Percentiles rank a stretch among this genome's conserved stretches.
phyloP scores from a whole-genome alignment of 768 basidiomycete genomes.

The Ephemerocybe angulata region DNA sequence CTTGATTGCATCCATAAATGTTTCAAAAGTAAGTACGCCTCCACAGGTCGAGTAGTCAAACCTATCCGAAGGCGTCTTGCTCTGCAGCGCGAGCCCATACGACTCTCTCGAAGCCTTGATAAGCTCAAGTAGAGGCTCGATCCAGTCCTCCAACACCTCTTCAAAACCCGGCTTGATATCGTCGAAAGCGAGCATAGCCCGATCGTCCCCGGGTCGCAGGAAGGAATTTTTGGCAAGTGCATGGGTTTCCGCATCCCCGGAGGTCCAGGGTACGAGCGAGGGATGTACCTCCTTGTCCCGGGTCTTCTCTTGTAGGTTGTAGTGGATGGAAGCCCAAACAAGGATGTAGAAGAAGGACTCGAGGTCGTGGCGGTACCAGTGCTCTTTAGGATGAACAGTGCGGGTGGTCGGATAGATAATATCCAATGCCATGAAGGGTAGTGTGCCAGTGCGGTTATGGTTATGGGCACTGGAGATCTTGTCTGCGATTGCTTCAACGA shows the following conservation, averaged over 20 bases:
- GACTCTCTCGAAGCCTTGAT: neutral
- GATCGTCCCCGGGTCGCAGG: neutral
- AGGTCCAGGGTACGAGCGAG: neutral
- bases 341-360: slow-evolving; percentile 23
- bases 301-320: neutral
- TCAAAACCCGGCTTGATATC: neutral
- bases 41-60: neutral
- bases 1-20: neutral
- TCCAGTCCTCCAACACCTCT: neutral
- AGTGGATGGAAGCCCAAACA: slow-evolving; percentile 17
- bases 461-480: neutral
- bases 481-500: neutral
- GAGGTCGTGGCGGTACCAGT: slow-evolving; percentile 20
- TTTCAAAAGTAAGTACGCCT: neutral
- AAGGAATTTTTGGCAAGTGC: neutral
- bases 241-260: neutral
- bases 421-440: slow-evolving; percentile 28
- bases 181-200: too few relatives aligned
- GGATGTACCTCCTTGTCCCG: neutral
- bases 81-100: neutral
- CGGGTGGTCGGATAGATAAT: slow-evolving; percentile 11
- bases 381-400: too few relatives aligned
- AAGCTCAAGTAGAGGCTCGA: neutral
- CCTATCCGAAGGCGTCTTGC: neutral
- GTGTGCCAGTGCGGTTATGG: slow-evolving; percentile 23